These are phyloP conservation scores for Aegilops umbellulata DNA, from an alignment of 176 grass and related monocot species.

Conservation along the genomic window DNA sequence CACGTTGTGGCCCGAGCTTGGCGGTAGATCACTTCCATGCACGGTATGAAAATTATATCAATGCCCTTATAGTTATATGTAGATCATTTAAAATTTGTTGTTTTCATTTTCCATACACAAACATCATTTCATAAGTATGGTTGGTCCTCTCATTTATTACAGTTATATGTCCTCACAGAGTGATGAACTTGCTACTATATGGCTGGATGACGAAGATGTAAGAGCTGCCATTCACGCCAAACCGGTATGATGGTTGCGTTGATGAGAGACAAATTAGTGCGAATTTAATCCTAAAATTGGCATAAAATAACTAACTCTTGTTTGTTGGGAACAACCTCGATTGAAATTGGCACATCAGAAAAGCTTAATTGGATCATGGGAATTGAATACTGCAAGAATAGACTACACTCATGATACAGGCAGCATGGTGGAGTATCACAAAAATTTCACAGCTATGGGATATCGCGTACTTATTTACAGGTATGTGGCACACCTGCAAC, in stretches of 20 bases:
- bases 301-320: constrained; percentile 4
- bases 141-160: neutral
- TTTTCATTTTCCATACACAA: neutral
- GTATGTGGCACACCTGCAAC: constrained; percentile 13
- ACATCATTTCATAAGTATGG: neutral
- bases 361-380: constrained; percentile 58
- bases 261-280: neutral
- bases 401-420: constrained; percentile 37
- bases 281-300: neutral
- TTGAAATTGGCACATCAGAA: constrained; percentile 28
- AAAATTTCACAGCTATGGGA: constrained; percentile 51
- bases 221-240: constrained; percentile 71
- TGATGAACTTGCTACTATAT: constrained; percentile 67
- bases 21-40: constrained; percentile 70
- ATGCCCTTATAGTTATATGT: too few relatives aligned
- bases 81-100: neutral
- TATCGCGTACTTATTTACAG: constrained; percentile 66
- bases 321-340: neutral
- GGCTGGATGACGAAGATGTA: constrained; percentile 71
- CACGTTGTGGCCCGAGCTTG: constrained; percentile 67
- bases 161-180: constrained; percentile 29
- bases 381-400: constrained; percentile 57
- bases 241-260: constrained; percentile 29
- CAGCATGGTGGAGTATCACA: constrained; percentile 68
- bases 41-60: too few relatives aligned